Conservation (phyloP, 192 early-diverging fungal genomes). For the Radiomyces spectabilis region DNA sequence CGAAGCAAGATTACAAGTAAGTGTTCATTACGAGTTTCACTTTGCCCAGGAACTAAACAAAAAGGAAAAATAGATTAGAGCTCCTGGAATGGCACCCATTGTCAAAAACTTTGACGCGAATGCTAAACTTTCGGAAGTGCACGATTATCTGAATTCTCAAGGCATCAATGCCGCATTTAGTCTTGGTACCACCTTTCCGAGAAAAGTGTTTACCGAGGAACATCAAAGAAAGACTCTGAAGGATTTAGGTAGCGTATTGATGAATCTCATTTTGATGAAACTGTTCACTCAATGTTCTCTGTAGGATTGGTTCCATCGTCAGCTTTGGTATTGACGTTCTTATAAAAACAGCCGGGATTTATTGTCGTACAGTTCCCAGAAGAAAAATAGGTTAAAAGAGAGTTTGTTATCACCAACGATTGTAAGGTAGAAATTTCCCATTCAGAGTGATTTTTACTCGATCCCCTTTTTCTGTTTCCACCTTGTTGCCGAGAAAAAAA, state of each 20-base stretch:
- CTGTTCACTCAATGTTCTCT: background rate
- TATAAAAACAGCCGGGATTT: background rate
- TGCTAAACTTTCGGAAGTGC: slow-evolving; percentile 52
- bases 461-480: slow-evolving; percentile 21
- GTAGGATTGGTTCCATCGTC: background rate
- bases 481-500: slow-evolving; percentile 1
- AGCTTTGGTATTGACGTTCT: background rate
- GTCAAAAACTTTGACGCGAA: slow-evolving; percentile 56
- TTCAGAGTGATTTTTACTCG: slow-evolving; percentile 32
- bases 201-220: slow-evolving; percentile 54
- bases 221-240: slow-evolving; percentile 57
- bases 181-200: slow-evolving; percentile 65
- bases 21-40: too few species aligned
- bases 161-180: slow-evolving; percentile 41
- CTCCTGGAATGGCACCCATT: slow-evolving; percentile 41
- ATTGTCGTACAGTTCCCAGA: background rate
- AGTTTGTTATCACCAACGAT: slow-evolving; percentile 18
- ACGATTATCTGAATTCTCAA: slow-evolving; percentile 44
- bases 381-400: too few species aligned
- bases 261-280: background rate
- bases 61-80: slow-evolving; percentile 37
- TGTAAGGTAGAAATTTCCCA: slow-evolving; percentile 39
- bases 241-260: slow-evolving; percentile 39
- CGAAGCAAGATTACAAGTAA: slow-evolving; percentile 69
- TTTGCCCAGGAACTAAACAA: background rate